Evolutionary conservation across 208 protist genomes (phyloP).

Genomic region (Ichthyophonus hoferi): DNA sequence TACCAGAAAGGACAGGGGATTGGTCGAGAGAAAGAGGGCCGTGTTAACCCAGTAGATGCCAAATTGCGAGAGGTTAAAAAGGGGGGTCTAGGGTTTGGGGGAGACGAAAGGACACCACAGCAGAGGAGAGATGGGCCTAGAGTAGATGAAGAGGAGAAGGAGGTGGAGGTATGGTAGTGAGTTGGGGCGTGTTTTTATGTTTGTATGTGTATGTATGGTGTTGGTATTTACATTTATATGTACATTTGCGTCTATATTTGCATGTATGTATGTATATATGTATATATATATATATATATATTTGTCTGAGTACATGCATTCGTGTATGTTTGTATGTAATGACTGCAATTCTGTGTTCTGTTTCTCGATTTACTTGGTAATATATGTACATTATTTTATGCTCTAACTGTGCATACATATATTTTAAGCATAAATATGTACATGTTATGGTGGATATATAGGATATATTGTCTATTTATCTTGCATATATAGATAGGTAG

Average conservation of each 20-base stretch:
- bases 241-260: no score
- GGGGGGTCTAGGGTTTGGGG: slow-evolving; percentile 24
- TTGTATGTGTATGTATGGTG: no score
- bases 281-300: no score
- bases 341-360: background rate
- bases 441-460: no score
- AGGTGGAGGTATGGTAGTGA: background rate
- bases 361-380: background rate
- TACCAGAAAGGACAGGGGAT: slow-evolving; percentile 31
- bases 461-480: no score
- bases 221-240: background rate
- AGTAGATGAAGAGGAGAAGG: background rate
- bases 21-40: slow-evolving; percentile 1
- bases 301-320: background rate
- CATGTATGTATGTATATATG: no score
- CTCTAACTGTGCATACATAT: background rate
- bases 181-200: no score
- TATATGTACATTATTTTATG: background rate
- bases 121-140: background rate
- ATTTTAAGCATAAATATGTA: background rate
- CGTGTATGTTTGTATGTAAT: background rate
- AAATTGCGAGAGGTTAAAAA: slow-evolving; percentile 4
- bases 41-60: slow-evolving; percentile 20
- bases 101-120: slow-evolving; percentile 1
- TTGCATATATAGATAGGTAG: no score